phyloP scores from a whole-genome alignment of 148 eudicot species.

The Vaccinium macrocarpon region DNA sequence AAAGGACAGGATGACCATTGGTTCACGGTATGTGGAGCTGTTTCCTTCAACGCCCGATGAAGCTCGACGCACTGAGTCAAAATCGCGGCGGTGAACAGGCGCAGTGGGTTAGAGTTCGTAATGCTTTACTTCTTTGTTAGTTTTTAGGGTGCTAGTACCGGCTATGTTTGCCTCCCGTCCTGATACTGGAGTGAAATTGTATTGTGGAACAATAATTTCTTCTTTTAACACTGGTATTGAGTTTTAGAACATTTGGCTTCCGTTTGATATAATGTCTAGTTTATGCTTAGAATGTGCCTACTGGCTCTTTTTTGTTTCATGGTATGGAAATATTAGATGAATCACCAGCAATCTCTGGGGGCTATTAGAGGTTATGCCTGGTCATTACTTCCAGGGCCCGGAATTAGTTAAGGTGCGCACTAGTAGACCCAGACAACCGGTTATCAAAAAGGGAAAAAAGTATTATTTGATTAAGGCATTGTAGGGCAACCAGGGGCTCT shows the following conservation, averaged over 20 bases:
- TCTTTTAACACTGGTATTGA: neutral
- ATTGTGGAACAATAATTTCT: neutral
- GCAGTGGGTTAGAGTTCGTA: neutral
- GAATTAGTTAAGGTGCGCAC: too few relatives aligned
- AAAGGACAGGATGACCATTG: constrained; percentile 82
- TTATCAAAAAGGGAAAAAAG: too few relatives aligned
- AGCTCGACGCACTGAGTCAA: constrained; percentile 66
- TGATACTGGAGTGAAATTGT: neutral
- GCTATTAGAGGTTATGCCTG: too few relatives aligned
- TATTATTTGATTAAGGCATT: too few relatives aligned
- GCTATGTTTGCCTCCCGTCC: neutral
- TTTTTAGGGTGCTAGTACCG: neutral
- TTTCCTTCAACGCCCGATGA: constrained; percentile 80
- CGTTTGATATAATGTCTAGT: neutral
- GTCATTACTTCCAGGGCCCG: too few relatives aligned
- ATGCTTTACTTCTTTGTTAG: neutral
- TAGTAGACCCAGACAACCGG: too few relatives aligned
- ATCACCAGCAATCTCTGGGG: too few relatives aligned
- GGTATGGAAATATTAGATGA: too few relatives aligned
- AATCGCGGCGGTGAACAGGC: constrained; percentile 45
- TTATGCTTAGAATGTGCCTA: too few relatives aligned
- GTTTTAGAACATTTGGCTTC: constrained; percentile 8
- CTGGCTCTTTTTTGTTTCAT: too few relatives aligned
- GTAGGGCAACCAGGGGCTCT: too few relatives aligned
- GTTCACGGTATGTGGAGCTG: constrained; percentile 78